Base-by-base conservation (phyloP, 2,329 filamentous ascomycete species). In the Ophiostoma angusticollis region DNA sequence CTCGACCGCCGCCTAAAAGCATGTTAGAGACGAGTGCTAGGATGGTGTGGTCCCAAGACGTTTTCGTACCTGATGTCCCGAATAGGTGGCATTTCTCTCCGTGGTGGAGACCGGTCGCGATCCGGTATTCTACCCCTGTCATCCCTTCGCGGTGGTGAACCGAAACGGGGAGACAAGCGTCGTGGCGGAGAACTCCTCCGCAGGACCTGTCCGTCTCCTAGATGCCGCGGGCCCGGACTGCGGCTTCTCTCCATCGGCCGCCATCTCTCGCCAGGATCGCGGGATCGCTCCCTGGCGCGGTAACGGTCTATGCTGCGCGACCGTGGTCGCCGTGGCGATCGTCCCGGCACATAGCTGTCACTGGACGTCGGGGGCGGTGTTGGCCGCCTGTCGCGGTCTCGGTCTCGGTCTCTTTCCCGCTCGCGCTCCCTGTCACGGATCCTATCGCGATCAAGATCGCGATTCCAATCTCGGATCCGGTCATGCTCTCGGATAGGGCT, bases 1-100 rank as follows among this genome's bases (percentile, higher is more conserved):
- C 72, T 63, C 18, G 72, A 75, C 48, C 71, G 61, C 45, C 68
- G 63, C 54, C 68, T 70, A 39, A 25, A 11, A 13, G 29, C 9
- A 2, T n/a, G 13, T 21, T 30, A 30, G 31, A 18, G 21, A 23
- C 12, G 12, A 24, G 9, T 9, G n/a, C 7, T 25, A 8, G 24
- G 7, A 13, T 27, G 24, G 24, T 4, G 3, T 27, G 23, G 14
- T 11, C 11, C 13, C 3, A 12, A 27, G 17, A n/a, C 14, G 1
- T n/a, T 9, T 4, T 9, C 42, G 14, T 25, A 57, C 51, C 51
- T 48, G 17, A 47, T 45, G 42, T 60, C 60, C 44, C 61, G 59
- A 45, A 53, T 45, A 30, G 61, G 31, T 4, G 21, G 58, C 45
- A 54, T 60, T 35, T 57, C 59, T 42, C 60, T 53, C 42, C 60